Evolutionary conservation across 345 rosid genomes (phyloP).

Genomic region (Firmiana major): DNA sequence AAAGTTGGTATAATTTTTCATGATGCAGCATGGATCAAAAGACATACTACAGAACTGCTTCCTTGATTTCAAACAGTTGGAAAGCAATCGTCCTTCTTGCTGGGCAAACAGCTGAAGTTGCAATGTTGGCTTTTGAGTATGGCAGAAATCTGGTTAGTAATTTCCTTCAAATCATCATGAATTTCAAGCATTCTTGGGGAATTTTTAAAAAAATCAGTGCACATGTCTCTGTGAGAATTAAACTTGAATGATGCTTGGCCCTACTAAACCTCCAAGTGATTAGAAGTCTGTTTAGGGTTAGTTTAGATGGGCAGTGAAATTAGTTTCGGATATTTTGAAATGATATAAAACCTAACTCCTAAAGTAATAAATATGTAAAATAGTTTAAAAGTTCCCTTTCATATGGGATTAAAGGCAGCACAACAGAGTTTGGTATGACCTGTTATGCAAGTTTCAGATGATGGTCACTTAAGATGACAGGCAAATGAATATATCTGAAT

Average conservation of each 20-base stretch:
- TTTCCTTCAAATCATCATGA: background rate
- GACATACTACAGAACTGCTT: constrained; percentile 90
- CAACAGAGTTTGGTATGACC: too few relatives aligned
- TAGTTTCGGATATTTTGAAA: too few relatives aligned
- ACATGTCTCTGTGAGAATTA: background rate
- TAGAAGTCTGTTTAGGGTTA: background rate
- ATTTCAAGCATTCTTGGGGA: background rate
- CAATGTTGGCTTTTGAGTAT: constrained; percentile 77
- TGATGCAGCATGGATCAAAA: constrained; percentile 81
- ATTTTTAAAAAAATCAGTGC: background rate
- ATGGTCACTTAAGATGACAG: background rate
- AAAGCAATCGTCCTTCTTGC: constrained; percentile 87
- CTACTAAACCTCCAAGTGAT: background rate
- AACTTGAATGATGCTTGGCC: background rate
- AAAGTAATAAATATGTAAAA: background rate
- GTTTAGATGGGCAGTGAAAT: too few relatives aligned
- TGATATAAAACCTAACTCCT: background rate
- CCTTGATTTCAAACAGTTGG: constrained; percentile 87
- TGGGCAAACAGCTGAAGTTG: constrained; percentile 84
- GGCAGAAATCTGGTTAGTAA: constrained; percentile 90
- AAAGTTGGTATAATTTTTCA: background rate
- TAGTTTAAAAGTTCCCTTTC: background rate
- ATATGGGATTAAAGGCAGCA: background rate
- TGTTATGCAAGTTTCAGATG: too few relatives aligned
- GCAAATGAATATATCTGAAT: background rate